Conservation (phyloP, 768 basidiomycete genomes). For the Lenzites betulinus region DNA sequence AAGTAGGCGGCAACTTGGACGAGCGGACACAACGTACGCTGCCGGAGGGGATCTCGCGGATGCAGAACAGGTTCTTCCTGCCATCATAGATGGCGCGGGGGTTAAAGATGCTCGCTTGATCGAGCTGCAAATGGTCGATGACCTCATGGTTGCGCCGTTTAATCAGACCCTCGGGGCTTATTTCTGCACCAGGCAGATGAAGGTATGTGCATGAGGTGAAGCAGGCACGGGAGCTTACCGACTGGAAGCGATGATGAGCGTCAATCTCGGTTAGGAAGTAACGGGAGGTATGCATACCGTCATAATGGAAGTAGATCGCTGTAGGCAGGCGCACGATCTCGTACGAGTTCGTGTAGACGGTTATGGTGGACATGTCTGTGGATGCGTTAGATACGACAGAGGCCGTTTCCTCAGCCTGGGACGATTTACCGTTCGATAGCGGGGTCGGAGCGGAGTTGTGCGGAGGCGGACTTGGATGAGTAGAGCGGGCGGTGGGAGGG, state of each 20-base stretch:
- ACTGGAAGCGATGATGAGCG: slow-evolving; percentile 7
- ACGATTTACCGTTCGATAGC: neutral
- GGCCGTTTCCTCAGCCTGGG: too few relatives aligned
- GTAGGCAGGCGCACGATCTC: slow-evolving; percentile 32
- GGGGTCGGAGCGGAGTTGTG: neutral
- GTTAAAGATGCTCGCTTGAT: slow-evolving; percentile 11
- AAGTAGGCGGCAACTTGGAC: neutral
- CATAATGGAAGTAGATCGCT: slow-evolving; percentile 19
- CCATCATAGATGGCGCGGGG: slow-evolving; percentile 22
- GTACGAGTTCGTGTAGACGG: slow-evolving; percentile 39
- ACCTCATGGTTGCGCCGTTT: slow-evolving; percentile 17
- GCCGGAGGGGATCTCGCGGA: neutral
- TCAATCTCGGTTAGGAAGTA: neutral
- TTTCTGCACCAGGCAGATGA: neutral
- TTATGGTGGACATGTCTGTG: slow-evolving; percentile 8
- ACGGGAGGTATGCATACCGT: slow-evolving; percentile 18
- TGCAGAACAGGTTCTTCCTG: slow-evolving; percentile 17
- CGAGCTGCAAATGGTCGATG: slow-evolving; percentile 13
- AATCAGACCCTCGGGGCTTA: neutral
- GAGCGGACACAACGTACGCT: neutral
- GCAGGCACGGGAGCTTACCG: neutral
- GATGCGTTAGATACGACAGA: neutral
- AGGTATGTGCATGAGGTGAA: neutral
- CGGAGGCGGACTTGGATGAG: neutral
- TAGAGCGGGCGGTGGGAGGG: neutral